phyloP scores from a whole-genome alignment of 192 early-diverging fungal species.

The Linnemannia zychae region DNA sequence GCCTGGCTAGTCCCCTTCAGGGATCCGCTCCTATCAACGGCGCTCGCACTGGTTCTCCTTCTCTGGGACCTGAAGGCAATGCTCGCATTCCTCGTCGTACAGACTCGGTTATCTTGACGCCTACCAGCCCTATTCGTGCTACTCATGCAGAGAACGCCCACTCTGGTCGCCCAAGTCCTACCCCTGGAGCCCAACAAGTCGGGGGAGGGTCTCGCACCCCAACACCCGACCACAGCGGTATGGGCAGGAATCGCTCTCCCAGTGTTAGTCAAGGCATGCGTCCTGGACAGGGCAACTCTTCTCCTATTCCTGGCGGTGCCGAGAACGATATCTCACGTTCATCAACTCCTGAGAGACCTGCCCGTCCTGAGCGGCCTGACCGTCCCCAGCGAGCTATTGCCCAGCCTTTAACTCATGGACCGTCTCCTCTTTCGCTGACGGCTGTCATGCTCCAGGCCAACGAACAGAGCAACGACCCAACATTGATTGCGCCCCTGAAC shows the following conservation, averaged over 20 bases:
- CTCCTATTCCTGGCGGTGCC: conserved; percentile 11
- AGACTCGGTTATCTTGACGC: conserved; percentile 27
- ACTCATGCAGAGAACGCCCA: not conserved
- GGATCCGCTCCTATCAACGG: not conserved
- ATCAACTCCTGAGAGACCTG: conserved; percentile 43
- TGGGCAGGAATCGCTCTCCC: conserved; percentile 35
- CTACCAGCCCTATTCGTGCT: conserved; percentile 21
- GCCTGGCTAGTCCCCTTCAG: not conserved
- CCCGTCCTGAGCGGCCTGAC: conserved; percentile 32
- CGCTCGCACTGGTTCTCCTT: conserved; percentile 14
- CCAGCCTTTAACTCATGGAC: conserved; percentile 39
- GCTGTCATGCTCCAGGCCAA: conserved; percentile 20
- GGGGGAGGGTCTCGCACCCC: conserved; percentile 24
- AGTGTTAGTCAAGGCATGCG: conserved; percentile 44
- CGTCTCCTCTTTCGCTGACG: conserved; percentile 39
- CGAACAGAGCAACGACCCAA: not conserved
- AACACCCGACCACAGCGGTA: conserved; percentile 31
- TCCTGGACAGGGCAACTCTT: conserved; percentile 27
- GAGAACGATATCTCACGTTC: conserved; percentile 22
- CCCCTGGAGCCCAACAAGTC: not conserved
- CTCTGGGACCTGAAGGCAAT: not conserved
- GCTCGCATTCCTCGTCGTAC: conserved; percentile 42
- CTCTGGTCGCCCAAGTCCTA: conserved; percentile 25
- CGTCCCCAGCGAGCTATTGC: conserved; percentile 47
- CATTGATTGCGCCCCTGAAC: conserved; percentile 33